These are phyloP conservation scores for Nothophaeocryptopus gaeumannii DNA, from an alignment of 2,329 filamentous ascomycete genomes.

Conservation along the genomic window DNA sequence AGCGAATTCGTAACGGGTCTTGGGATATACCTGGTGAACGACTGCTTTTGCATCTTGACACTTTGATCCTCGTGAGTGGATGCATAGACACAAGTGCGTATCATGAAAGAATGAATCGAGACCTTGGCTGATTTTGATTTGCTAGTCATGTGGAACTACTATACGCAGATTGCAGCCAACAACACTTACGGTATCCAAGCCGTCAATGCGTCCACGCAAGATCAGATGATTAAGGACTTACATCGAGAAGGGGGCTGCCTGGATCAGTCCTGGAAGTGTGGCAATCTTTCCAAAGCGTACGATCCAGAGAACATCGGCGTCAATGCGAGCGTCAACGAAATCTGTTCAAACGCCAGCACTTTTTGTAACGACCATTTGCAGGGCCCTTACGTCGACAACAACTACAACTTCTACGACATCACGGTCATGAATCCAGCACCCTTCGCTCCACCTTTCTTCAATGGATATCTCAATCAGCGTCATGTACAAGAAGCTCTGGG, in stretches of 20 bases:
- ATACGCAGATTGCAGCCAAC: slow-evolving; percentile 52
- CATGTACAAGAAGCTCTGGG: slow-evolving; percentile 57
- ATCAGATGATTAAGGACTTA: slow-evolving; percentile 55
- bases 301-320: slow-evolving; percentile 49
- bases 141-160: slow-evolving; percentile 47
- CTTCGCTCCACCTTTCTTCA: slow-evolving; percentile 18
- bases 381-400: not conserved
- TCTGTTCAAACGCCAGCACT: slow-evolving; percentile 45
- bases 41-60: slow-evolving; percentile 45
- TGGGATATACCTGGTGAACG: slow-evolving; percentile 44
- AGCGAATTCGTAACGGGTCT: slow-evolving; percentile 46
- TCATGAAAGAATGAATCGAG: too few relatives aligned
- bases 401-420: slow-evolving; percentile 56
- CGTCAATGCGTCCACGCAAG: slow-evolving; percentile 56
- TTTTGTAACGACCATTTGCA: slow-evolving; percentile 42
- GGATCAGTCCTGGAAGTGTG: slow-evolving; percentile 53
- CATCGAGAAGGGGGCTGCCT: slow-evolving; percentile 50
- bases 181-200: slow-evolving; percentile 56
- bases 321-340: slow-evolving; percentile 36
- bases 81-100: slow-evolving; percentile 46
- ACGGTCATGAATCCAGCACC: slow-evolving; percentile 33
- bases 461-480: slow-evolving; percentile 54
- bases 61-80: slow-evolving; percentile 52
- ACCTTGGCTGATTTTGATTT: not conserved
- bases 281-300: slow-evolving; percentile 34